Conservation (phyloP, 805 yeast species). For the Ogataea ganodermae region DNA sequence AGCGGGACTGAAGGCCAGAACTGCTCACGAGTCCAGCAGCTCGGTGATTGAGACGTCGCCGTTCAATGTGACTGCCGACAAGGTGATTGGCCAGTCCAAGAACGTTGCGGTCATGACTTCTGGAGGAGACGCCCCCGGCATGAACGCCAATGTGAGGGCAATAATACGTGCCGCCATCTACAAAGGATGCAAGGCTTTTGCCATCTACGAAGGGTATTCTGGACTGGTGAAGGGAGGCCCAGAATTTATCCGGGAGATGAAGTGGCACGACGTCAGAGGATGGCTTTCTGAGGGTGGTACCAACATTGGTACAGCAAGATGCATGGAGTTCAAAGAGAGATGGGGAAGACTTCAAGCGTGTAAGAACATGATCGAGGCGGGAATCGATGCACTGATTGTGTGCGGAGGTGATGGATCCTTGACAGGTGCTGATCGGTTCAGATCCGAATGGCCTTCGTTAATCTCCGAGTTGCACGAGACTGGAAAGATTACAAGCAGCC, state of each 20-base stretch:
- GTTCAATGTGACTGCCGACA: neutral
- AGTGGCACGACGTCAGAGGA: conserved; percentile 74
- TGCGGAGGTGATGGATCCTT: conserved; percentile 86
- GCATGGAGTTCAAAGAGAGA: conserved; percentile 65
- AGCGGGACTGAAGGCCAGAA: conserved; percentile 19
- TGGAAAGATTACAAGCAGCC: conserved; percentile 47
- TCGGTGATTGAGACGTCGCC: neutral
- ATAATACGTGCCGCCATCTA: conserved; percentile 68
- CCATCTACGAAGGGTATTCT: conserved; percentile 72
- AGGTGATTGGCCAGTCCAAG: conserved; percentile 25
- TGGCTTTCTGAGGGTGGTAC: conserved; percentile 76
- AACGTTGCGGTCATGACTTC: conserved; percentile 78
- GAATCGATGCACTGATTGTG: conserved; percentile 76
- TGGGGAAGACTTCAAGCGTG: conserved; percentile 66
- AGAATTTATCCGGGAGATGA: conserved; percentile 57
- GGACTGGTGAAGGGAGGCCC: conserved; percentile 69
- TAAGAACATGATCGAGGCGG: conserved; percentile 63
- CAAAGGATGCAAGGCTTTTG: conserved; percentile 65
- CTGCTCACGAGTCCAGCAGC: conserved; percentile 1
- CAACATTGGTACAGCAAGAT: conserved; percentile 76
- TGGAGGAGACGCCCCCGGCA: conserved; percentile 83
- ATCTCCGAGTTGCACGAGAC: conserved; percentile 53
- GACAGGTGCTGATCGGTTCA: conserved; percentile 78
- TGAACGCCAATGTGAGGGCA: conserved; percentile 76
- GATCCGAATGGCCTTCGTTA: conserved; percentile 77